Evolutionary conservation across 2,329 filamentous ascomycete species (phyloP).

Genomic region (Aspergillus flavus): DNA sequence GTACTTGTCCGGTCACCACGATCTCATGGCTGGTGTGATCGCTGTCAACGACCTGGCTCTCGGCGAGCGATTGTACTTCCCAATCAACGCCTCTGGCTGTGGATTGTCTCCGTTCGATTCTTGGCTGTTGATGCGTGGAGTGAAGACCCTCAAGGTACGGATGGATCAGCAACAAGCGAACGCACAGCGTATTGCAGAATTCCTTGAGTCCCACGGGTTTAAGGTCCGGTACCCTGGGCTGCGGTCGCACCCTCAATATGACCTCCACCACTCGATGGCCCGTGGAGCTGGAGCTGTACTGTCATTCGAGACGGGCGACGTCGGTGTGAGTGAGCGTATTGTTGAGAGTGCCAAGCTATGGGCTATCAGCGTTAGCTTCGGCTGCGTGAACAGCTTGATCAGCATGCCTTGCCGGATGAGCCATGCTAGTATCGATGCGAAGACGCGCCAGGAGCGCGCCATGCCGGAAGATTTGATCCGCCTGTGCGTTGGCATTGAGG

Average conservation of each 20-base stretch:
- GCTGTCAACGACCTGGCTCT: slow-evolving; percentile 81
- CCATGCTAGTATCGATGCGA: slow-evolving; percentile 95
- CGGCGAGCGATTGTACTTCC: slow-evolving; percentile 91
- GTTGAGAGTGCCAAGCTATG: slow-evolving; percentile 90
- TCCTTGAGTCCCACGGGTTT: slow-evolving; percentile 89
- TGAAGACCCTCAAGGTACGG: slow-evolving; percentile 95
- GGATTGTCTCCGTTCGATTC: slow-evolving; percentile 94
- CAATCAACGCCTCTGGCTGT: slow-evolving; percentile 94
- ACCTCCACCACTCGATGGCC: slow-evolving; percentile 93
- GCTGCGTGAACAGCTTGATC: slow-evolving; percentile 96
- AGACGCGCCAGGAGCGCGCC: slow-evolving; percentile 82
- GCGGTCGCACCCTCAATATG: slow-evolving; percentile 93
- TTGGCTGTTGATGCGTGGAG: slow-evolving; percentile 89
- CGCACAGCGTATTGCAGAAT: slow-evolving; percentile 86
- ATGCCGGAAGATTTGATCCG: slow-evolving; percentile 97
- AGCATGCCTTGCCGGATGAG: slow-evolving; percentile 99
- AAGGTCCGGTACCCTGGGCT: slow-evolving; percentile 92
- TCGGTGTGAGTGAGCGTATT: slow-evolving; percentile 81
- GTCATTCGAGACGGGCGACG: slow-evolving; percentile 92
- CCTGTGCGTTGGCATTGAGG: slow-evolving; percentile 94
- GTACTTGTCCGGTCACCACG: slow-evolving; percentile 96
- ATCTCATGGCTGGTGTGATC: slow-evolving; percentile 97
- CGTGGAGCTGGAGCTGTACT: slow-evolving; percentile 91
- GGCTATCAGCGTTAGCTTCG: slow-evolving; percentile 96
- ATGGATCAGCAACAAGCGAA: slow-evolving; percentile 99